Conservation (phyloP, 1,284 basidiomycete genomes). For the Apiotrichum montevideense region DNA sequence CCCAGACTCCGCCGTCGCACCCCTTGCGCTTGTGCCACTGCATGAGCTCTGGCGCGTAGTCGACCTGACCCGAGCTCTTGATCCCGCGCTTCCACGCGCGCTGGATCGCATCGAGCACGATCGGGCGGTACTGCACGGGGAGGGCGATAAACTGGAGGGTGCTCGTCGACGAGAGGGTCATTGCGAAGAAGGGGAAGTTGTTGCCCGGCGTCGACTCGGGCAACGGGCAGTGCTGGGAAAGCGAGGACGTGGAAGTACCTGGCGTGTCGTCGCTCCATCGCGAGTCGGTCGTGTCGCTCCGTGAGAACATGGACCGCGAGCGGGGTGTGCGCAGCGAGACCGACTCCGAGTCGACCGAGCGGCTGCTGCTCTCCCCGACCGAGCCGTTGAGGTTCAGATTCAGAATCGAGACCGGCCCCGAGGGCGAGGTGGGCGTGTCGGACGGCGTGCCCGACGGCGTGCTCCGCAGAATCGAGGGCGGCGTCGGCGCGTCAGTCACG, state of each 20-base stretch:
- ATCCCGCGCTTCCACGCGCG: slow-evolving; percentile 37
- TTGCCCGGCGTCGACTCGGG: slow-evolving; percentile 16
- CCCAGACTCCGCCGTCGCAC: slow-evolving; percentile 44
- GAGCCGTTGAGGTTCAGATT: neutral
- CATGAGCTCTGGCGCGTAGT: slow-evolving; percentile 39
- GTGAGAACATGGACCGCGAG: slow-evolving; percentile 1
- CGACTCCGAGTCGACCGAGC: neutral
- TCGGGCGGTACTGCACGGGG: slow-evolving; percentile 25
- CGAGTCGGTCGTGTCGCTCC: slow-evolving; percentile 27
- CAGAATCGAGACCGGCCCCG: neutral
- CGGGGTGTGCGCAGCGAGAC: neutral
- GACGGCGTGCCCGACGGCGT: neutral
- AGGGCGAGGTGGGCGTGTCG: neutral
- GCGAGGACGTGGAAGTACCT: slow-evolving; percentile 31
- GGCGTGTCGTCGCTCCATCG: slow-evolving; percentile 18
- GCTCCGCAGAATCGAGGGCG: neutral
- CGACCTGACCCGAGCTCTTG: slow-evolving; percentile 27
- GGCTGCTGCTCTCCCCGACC: neutral
- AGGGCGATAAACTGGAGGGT: slow-evolving; percentile 41
- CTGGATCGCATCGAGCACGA: slow-evolving; percentile 31
- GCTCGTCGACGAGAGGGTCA: slow-evolving; percentile 34
- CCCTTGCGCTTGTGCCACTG: slow-evolving; percentile 36
- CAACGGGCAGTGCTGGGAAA: slow-evolving; percentile 31
- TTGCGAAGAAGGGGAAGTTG: slow-evolving; percentile 38
- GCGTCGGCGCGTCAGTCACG: slow-evolving; percentile 2